Base-by-base conservation (phyloP, 305 asterid species). In the Stenogyne calaminthoides region DNA sequence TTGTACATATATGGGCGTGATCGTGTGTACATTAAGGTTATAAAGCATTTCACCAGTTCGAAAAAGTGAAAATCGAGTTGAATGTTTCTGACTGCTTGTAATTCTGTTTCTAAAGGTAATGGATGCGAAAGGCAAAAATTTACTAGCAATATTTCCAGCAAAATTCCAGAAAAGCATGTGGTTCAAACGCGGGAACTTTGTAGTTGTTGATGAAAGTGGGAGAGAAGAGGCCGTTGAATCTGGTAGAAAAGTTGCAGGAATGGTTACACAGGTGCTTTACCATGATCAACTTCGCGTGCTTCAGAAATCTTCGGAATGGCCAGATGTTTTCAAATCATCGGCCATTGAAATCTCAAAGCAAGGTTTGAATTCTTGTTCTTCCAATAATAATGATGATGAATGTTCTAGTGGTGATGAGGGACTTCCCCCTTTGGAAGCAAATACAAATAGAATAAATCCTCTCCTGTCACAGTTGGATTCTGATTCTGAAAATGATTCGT, bases 161-260 rank as follows among this genome's bases (percentile, higher is more conserved):
- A 93, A 89, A 76, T 93, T 91, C 77, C 96, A 89, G 69, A 93
- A 87, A 78, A 89, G 91, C 83, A 88, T 89, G 97, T 89, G 96
- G 97, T 89, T 87, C 14, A 93, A 91, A 83, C 80, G 88, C 83
- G 98, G 98, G 56, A 93, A 80, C 84, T 93, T 91, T 67, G 89
- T 93, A 44, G 93, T 84, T 70, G 89, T 88, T 25, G 96, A 91
- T 82, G 97, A 88, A 71, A 91, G 87, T 72, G 98, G 95, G 68
- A 88, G 95, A 74, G 92, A 88, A 63, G 93, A 88, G 84, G 93
- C 98, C 1, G 80, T 72, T 3, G 97, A 88, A 72, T 82, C 85
- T 58, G 97, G 52, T 4, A 44, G 52, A 12, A 44, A 44, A 44
- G 52, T 44, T 44, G 52, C 7, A 12, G 52, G 52, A 16, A 44